A percentile compares a stretch with the other conserved stretches of the same genome.
These are phyloP conservation scores for Ceriops decandra DNA, from an alignment of 345 rosid species.

Conservation along the genomic window DNA sequence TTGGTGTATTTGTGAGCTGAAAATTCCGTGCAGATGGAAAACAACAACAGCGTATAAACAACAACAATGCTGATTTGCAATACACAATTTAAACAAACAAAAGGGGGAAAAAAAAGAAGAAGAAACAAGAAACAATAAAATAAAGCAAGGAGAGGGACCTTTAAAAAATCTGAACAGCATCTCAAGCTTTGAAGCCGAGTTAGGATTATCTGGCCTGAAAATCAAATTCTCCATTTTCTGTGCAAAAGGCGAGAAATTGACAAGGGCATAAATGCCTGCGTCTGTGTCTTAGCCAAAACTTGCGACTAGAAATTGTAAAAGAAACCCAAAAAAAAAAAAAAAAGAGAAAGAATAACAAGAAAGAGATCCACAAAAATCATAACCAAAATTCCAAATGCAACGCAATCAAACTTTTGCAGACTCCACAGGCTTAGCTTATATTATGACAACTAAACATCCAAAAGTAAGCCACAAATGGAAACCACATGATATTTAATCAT, in stretches of 20 bases:
- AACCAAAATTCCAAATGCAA: too few relatives aligned
- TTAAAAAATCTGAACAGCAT: slow-evolving; percentile 58
- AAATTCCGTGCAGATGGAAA: slow-evolving; percentile 14
- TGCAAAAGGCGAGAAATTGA: neutral
- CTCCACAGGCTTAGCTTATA: too few relatives aligned
- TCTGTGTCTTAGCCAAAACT: too few relatives aligned
- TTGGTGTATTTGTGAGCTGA: slow-evolving; percentile 73
- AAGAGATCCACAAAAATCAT: too few relatives aligned
- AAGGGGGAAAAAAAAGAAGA: neutral
- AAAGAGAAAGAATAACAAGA: too few relatives aligned
- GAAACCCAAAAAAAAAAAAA: too few relatives aligned
- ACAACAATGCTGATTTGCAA: too few relatives aligned
- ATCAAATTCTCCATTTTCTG: slow-evolving; percentile 62
- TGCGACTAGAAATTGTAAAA: too few relatives aligned
- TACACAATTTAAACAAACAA: neutral
- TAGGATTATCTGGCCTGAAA: slow-evolving; percentile 61
- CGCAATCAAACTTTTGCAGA: too few relatives aligned
- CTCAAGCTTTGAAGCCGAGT: slow-evolving; percentile 62
- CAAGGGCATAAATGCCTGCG: neutral
- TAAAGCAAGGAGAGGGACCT: slow-evolving; percentile 32
- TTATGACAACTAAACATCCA: too few relatives aligned
- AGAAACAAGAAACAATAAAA: neutral
- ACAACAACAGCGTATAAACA: neutral
- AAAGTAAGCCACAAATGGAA: too few relatives aligned
- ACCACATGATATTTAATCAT: too few relatives aligned